A percentile compares a stretch with the other conserved stretches of the same genome.
These are phyloP conservation scores for Linum trigynum DNA, from an alignment of 345 rosid species.

Conservation along the genomic window DNA sequence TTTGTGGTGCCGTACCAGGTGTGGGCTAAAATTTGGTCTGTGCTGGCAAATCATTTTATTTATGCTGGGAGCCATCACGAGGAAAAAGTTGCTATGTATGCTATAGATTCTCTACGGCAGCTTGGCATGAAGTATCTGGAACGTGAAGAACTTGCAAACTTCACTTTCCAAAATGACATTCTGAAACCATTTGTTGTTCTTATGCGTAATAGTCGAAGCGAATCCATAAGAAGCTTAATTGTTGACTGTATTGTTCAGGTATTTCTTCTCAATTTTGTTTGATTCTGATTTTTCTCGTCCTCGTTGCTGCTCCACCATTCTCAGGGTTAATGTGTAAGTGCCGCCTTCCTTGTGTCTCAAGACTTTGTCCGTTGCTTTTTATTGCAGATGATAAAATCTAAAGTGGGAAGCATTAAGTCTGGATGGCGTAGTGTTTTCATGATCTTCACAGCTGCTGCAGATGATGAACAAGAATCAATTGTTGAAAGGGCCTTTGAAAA, in stretches of 20 bases:
- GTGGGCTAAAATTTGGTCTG: slow-evolving; percentile 93
- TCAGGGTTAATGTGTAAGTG: not conserved
- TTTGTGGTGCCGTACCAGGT: slow-evolving; percentile 40
- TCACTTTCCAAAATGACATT: slow-evolving; percentile 91
- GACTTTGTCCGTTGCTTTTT: slow-evolving; percentile 15
- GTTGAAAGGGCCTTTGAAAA: slow-evolving; percentile 90
- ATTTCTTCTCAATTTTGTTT: slow-evolving; percentile 17
- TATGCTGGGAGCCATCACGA: slow-evolving; percentile 89
- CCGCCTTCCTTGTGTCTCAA: not conserved
- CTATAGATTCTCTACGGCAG: slow-evolving; percentile 93
- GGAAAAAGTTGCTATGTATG: slow-evolving; percentile 88
- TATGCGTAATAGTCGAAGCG: slow-evolving; percentile 75
- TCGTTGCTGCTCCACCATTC: not conserved
- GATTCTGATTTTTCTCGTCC: not conserved
- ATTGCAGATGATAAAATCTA: slow-evolving; percentile 82
- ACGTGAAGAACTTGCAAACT: slow-evolving; percentile 82
- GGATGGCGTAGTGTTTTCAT: slow-evolving; percentile 94
- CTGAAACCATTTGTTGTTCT: slow-evolving; percentile 87
- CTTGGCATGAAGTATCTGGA: slow-evolving; percentile 88
- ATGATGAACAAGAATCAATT: slow-evolving; percentile 70
- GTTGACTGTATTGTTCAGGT: slow-evolving; percentile 95
- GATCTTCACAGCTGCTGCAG: slow-evolving; percentile 92
- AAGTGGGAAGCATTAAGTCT: slow-evolving; percentile 85
- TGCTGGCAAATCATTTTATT: slow-evolving; percentile 84
- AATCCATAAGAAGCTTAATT: slow-evolving; percentile 68